These are phyloP conservation scores for Mentha longifolia DNA, from an alignment of 257 asterid genomes.

Conservation along the genomic window DNA sequence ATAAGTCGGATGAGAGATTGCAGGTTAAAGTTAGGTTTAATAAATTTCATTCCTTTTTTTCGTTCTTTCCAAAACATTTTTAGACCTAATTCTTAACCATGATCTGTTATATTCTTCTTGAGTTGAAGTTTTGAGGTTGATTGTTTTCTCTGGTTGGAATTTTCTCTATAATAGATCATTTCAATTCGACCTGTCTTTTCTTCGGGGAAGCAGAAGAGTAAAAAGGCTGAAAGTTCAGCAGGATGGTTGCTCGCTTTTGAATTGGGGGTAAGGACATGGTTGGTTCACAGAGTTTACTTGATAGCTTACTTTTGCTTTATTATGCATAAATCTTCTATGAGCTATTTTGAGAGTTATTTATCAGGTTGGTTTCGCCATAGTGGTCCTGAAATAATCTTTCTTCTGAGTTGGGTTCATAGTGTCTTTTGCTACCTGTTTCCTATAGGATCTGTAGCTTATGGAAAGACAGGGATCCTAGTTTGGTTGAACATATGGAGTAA, in stretches of 20 bases:
- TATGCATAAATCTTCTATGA: constrained; percentile 22
- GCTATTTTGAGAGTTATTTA: constrained; percentile 20
- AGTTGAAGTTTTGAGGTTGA: constrained; percentile 45
- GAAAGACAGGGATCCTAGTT: constrained; percentile 6
- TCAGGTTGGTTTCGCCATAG: not conserved
- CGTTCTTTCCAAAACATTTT: not conserved
- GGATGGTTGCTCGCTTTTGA: constrained; percentile 52
- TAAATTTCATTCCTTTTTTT: constrained; percentile 13
- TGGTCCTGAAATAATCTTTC: constrained; percentile 6
- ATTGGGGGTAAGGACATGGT: constrained; percentile 57
- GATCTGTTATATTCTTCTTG: constrained; percentile 29
- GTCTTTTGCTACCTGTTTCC: constrained; percentile 10
- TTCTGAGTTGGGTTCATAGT: not conserved
- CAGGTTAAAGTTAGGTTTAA: constrained; percentile 16
- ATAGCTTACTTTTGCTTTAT: constrained; percentile 12
- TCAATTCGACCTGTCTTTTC: constrained; percentile 51
- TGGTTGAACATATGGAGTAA: not conserved
- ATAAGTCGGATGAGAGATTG: not conserved
- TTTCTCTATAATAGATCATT: constrained; percentile 54
- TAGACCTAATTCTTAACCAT: constrained; percentile 38
- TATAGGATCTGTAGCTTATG: not conserved
- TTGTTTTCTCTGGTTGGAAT: constrained; percentile 52
- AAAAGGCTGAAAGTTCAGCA: constrained; percentile 55
- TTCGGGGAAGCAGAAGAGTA: constrained; percentile 58
- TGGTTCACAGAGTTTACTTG: constrained; percentile 45